Conservation (phyloP, 768 basidiomycete genomes). For the Russula ochroleuca region DNA sequence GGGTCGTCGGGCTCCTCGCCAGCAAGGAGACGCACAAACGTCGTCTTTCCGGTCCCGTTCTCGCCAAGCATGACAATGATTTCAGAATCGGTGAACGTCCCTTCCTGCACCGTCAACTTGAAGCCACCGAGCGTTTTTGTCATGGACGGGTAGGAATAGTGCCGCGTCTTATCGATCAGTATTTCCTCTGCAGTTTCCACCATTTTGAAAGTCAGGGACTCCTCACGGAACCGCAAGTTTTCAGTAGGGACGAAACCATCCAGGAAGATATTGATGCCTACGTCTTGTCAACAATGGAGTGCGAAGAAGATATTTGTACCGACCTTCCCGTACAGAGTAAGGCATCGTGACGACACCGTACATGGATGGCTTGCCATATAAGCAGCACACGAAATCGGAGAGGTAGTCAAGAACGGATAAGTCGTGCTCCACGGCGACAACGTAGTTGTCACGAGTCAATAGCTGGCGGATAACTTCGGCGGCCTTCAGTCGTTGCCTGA, state of each 20-base stretch:
- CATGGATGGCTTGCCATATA: conserved; percentile 96
- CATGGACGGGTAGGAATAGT: conserved; percentile 92
- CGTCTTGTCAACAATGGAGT: conserved; percentile 5
- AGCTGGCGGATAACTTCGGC: conserved; percentile 92
- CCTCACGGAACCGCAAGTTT: conserved; percentile 96
- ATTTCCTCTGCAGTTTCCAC: conserved; percentile 93
- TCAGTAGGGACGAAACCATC: conserved; percentile 99
- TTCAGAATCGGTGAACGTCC: conserved; percentile 97
- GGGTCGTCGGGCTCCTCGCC: conserved; percentile 88
- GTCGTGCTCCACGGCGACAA: conserved; percentile 98
- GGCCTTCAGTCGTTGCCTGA: conserved; percentile 91
- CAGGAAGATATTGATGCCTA: conserved; percentile 98
- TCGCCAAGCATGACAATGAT: conserved; percentile 99
- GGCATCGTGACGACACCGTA: conserved; percentile 99
- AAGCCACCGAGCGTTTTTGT: conserved; percentile 93
- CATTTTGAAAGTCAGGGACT: conserved; percentile 96
- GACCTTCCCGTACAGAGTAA: conserved; percentile 94
- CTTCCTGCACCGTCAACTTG: conserved; percentile 89
- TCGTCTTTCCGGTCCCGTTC: conserved; percentile 99
- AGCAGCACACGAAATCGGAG: conserved; percentile 95
- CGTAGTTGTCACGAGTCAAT: conserved; percentile 79
- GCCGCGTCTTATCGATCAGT: conserved; percentile 77
- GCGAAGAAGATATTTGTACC: conserved; percentile 25
- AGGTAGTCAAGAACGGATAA: conserved; percentile 96
- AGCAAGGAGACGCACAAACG: conserved; percentile 91